Percentiles rank a stretch among this genome's conserved stretches.
Evolutionary conservation across 495 filamentous ascomycete species (phyloP).

Genomic region (Lentithecium fluviatile): DNA sequence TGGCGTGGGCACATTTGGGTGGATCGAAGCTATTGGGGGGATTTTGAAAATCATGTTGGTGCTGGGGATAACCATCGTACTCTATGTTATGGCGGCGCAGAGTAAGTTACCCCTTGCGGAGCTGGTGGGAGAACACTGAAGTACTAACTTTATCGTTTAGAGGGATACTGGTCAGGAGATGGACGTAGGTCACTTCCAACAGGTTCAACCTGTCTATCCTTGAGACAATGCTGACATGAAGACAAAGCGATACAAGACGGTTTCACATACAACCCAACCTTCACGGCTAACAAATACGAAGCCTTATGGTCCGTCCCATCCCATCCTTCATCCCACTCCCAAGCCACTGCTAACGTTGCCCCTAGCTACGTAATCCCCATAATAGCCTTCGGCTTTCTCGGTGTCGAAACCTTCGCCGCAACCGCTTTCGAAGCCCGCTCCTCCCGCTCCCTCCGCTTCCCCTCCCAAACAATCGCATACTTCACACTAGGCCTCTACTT

Average conservation of each 20-base stretch:
- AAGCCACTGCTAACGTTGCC: slow-evolving; percentile 22
- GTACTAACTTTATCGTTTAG: neutral
- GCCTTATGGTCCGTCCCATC: slow-evolving; percentile 38
- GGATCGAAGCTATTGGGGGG: slow-evolving; percentile 45
- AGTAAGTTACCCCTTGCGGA: slow-evolving; percentile 34
- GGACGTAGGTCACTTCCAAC: neutral
- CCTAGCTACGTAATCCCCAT: slow-evolving; percentile 47
- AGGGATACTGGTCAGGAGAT: neutral
- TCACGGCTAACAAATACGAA: slow-evolving; percentile 36
- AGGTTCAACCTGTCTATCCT: neutral
- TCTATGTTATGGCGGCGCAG: slow-evolving; percentile 41
- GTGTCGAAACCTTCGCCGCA: slow-evolving; percentile 49
- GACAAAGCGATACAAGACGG: slow-evolving; percentile 36
- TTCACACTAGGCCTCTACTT: slow-evolving; percentile 38
- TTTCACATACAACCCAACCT: slow-evolving; percentile 37
- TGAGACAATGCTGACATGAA: no score
- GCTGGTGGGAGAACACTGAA: neutral
- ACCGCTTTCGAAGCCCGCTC: slow-evolving; percentile 50
- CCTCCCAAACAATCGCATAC: slow-evolving; percentile 40
- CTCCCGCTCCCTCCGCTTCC: slow-evolving; percentile 34
- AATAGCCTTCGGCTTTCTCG: slow-evolving; percentile 48
- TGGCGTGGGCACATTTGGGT: slow-evolving; percentile 38
- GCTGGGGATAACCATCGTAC: slow-evolving; percentile 37
- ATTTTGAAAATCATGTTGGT: slow-evolving; percentile 44
- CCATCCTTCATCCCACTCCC: neutral